A percentile compares a stretch with the other conserved stretches of the same genome.
Conservation (phyloP, 164 flowering plant species). For the Dillenia suffruticosa region DNA sequence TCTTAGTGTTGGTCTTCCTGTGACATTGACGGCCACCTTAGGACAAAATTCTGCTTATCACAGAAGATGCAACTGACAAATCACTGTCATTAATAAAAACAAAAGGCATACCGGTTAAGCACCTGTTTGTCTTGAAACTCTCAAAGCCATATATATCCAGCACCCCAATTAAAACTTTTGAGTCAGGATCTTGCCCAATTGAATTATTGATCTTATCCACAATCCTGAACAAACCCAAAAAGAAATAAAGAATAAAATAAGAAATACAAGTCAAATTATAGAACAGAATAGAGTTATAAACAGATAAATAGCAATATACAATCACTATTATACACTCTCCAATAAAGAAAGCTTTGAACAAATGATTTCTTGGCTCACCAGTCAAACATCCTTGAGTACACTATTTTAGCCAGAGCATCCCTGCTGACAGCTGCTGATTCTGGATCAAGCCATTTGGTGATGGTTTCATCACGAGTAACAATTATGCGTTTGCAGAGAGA, state of each 20-base stretch:
- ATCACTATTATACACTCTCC: background rate
- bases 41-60: too few relatives aligned
- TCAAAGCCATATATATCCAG: slow-evolving; percentile 99
- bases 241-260: too few relatives aligned
- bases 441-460: slow-evolving; percentile 66
- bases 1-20: too few relatives aligned
- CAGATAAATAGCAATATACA: too few relatives aligned
- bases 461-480: slow-evolving; percentile 75
- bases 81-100: slow-evolving; percentile 32
- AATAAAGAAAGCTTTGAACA: background rate
- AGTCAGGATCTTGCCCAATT: slow-evolving; percentile 92
- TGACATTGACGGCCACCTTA: too few relatives aligned
- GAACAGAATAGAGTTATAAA: too few relatives aligned
- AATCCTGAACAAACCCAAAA: slow-evolving; percentile 48
- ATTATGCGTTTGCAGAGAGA: slow-evolving; percentile 74
- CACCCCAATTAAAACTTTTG: slow-evolving; percentile 86
- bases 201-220: slow-evolving; percentile 86
- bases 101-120: slow-evolving; percentile 85
- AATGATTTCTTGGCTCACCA: slow-evolving; percentile 39
- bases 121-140: slow-evolving; percentile 99
- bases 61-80: slow-evolving; percentile 11
- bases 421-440: slow-evolving; percentile 50
- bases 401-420: slow-evolving; percentile 73
- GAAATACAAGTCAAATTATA: too few relatives aligned
- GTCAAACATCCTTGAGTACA: slow-evolving; percentile 75